Base-by-base conservation (phyloP, 805 yeast genomes). In the Wickerhamomyces alni region DNA sequence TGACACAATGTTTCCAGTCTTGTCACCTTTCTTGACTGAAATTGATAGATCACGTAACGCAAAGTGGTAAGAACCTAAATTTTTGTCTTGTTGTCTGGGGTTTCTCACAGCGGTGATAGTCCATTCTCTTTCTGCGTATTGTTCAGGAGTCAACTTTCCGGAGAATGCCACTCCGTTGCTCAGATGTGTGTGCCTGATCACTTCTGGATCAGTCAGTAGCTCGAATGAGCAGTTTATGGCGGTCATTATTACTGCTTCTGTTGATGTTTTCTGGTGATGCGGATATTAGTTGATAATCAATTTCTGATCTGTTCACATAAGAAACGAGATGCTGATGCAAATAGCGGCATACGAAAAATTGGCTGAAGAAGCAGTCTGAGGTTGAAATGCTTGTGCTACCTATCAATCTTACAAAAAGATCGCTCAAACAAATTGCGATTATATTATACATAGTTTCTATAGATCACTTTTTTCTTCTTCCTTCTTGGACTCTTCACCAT, bases 121-220 rank as follows among this genome's bases (percentile, higher is more conserved):
- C 46, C 48, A 40, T 44, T 67, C 71, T 42, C 72, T 58, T 11
- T 58, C 61, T 17, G 58, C 58, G 39, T 67, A 67, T 33, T 65
- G 56, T 29, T 63, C 67, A 5, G 44, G 24, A 1, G 61, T 56
- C 24, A 64, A 43, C 34, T 46, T 45, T 7, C 63, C 57, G 41
- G 52, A 57, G 72, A 72, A 67, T 2, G 46, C 45, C 4, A n/a
- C 50, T 5, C 62, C 51, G 45, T 65, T 66, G 35, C 53, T 50
- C 30, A 44, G n/a, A 37, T 64, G 70, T 15, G 71, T 65, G 41
- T 44, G 61, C 26, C 52, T 45, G 27, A 61, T 60, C n/a, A 61
- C 33, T 27, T 62, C 68, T 22, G 61, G 59, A 41, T 66, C 59
- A 1, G 48, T 27, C 22, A 24, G 24, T 21, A 48, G 43, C 34